A percentile compares a stretch with the other conserved stretches of the same genome.
Evolutionary conservation across 2,329 filamentous ascomycete genomes (phyloP).

Genomic region (Colletotrichum echinochloae): DNA sequence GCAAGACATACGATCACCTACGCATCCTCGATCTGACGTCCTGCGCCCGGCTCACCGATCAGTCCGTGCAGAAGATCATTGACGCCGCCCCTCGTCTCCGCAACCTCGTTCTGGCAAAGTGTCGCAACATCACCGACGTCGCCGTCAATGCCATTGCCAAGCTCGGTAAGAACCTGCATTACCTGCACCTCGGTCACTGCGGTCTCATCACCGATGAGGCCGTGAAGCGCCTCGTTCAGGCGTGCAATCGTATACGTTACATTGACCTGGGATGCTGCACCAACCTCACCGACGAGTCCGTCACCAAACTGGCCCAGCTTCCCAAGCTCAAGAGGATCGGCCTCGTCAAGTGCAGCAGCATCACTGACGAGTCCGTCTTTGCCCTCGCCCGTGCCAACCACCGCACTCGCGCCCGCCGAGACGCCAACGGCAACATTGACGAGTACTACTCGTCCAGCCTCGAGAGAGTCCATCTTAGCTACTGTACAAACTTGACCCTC

Average conservation of each 20-base stretch:
- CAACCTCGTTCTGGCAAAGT: constrained; percentile 95
- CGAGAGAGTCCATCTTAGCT: constrained; percentile 95
- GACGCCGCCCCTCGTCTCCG: constrained; percentile 86
- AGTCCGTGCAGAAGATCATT: constrained; percentile 89
- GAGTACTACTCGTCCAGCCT: constrained; percentile 74
- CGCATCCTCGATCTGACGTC: constrained; percentile 95
- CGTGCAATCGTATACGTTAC: constrained; percentile 94
- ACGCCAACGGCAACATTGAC: constrained; percentile 60
- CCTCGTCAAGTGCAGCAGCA: constrained; percentile 90
- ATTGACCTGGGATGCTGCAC: constrained; percentile 97
- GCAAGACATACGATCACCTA: constrained; percentile 83
- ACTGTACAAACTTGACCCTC: constrained; percentile 87
- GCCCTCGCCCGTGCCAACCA: constrained; percentile 81
- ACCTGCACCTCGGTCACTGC: constrained; percentile 95
- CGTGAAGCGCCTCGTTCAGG: constrained; percentile 84
- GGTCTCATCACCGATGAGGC: constrained; percentile 89
- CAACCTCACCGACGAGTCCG: constrained; percentile 87
- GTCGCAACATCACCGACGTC: constrained; percentile 89
- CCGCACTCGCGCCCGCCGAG: constrained; percentile 61
- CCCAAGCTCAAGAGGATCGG: constrained; percentile 96
- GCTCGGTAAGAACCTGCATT: constrained; percentile 95
- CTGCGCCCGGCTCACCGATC: constrained; percentile 85
- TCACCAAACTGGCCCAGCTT: constrained; percentile 84
- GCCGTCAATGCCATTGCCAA: constrained; percentile 89
- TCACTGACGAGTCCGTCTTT: constrained; percentile 90